Evolutionary conservation across 345 rosid species (phyloP).

Genomic region (Gossypioides kirkii): DNA sequence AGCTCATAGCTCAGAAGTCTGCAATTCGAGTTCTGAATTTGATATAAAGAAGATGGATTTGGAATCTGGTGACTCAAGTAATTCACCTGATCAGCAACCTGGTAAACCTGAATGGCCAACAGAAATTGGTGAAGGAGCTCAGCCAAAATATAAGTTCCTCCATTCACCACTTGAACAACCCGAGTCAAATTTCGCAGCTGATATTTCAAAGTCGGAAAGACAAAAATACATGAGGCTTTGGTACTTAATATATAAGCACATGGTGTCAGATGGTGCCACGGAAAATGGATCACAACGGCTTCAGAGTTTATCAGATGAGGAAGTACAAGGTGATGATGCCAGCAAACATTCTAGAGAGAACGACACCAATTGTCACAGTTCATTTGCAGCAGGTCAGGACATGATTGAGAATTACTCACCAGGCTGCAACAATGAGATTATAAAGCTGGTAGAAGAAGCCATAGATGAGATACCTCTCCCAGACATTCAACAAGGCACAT

Average conservation of each 20-base stretch:
- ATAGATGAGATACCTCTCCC: conserved; percentile 71
- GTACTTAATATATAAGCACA: conserved; percentile 65
- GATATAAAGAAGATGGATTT: background rate
- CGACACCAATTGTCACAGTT: conserved; percentile 9
- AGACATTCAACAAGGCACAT: conserved; percentile 39
- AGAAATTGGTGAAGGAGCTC: conserved; percentile 25
- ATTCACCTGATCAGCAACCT: conserved; percentile 24
- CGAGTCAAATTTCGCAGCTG: conserved; percentile 12
- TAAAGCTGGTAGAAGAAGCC: conserved; percentile 78
- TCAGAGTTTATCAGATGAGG: conserved; percentile 24
- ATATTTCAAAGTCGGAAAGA: conserved; percentile 34
- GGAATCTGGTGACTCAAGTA: conserved; percentile 2
- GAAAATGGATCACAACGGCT: conserved; percentile 36
- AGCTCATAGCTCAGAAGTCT: conserved; percentile 15
- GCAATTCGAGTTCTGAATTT: background rate
- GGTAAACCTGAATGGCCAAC: conserved; percentile 21
- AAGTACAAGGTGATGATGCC: conserved; percentile 27
- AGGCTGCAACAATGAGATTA: conserved; percentile 56
- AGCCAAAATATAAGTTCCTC: conserved; percentile 13
- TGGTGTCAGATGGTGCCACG: conserved; percentile 44
- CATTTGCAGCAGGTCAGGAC: conserved; percentile 16
- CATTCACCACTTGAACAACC: conserved; percentile 23
- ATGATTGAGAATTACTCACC: conserved; percentile 15
- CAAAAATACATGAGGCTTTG: conserved; percentile 61
- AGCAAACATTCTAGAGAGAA: conserved; percentile 14